Percentiles rank a stretch among this genome's conserved stretches.
These are phyloP conservation scores for cucumber (Cucumis sativus) DNA, from an alignment of 306 rosid species.

Conservation along the genomic window DNA sequence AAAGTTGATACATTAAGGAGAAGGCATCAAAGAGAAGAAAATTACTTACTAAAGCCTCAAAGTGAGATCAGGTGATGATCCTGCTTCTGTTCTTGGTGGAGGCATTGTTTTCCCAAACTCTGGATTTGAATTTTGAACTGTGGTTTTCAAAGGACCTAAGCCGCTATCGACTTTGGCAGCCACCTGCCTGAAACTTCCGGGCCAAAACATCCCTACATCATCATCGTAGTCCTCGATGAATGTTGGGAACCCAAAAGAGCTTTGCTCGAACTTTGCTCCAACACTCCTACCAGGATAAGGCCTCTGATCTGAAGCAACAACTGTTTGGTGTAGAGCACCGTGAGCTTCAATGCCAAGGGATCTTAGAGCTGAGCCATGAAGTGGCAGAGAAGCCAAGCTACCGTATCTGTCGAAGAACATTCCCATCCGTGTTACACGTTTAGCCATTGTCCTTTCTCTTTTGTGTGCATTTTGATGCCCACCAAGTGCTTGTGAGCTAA, in stretches of 20 bases:
- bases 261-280: constrained; percentile 51
- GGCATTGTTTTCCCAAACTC: constrained; percentile 17
- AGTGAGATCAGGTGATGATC: constrained; percentile 60
- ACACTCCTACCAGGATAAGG: constrained; percentile 25
- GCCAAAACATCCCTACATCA: constrained; percentile 58
- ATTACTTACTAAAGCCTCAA: constrained; percentile 40
- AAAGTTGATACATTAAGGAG: constrained; percentile 1
- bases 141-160: constrained; percentile 6
- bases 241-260: constrained; percentile 33
- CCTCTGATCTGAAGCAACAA: constrained; percentile 18
- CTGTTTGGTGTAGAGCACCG: constrained; percentile 50
- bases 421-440: constrained; percentile 70
- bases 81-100: constrained; percentile 24
- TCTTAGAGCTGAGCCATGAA: constrained; percentile 63
- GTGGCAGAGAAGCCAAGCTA: constrained; percentile 76
- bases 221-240: constrained; percentile 39
- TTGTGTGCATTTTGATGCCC: constrained; percentile 95
- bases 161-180: constrained; percentile 21
- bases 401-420: constrained; percentile 48
- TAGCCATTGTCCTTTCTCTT: constrained; percentile 85
- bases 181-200: constrained; percentile 74
- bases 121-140: constrained; percentile 6
- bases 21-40: constrained; percentile 1
- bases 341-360: constrained; percentile 82
- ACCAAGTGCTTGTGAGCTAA: constrained; percentile 85